These are phyloP conservation scores for Ilyonectria mors-panacis DNA, from an alignment of 2,329 filamentous ascomycete genomes.

Conservation along the genomic window DNA sequence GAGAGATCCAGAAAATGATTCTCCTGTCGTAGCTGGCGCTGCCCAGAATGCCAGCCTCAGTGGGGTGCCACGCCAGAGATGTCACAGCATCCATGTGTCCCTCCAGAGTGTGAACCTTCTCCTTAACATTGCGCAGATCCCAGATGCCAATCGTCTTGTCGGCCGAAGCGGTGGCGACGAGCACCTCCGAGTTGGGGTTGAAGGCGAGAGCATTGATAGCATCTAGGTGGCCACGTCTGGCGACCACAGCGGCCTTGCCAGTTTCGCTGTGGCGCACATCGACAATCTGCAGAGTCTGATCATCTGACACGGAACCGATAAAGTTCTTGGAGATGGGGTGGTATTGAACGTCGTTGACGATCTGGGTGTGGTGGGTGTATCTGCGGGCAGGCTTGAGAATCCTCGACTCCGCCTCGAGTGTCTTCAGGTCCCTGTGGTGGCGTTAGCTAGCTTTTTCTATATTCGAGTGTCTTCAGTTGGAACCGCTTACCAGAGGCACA, in stretches of 20 bases:
- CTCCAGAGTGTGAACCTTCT: slow-evolving; percentile 90
- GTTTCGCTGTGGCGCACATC: slow-evolving; percentile 82
- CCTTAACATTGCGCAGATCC: slow-evolving; percentile 92
- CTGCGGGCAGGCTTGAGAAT: slow-evolving; percentile 79
- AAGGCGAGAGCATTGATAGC: slow-evolving; percentile 97
- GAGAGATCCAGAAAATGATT: slow-evolving; percentile 96
- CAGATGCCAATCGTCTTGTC: slow-evolving; percentile 97
- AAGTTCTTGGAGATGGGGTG: slow-evolving; percentile 88
- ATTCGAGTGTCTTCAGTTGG: neutral
- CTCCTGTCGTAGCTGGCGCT: slow-evolving; percentile 94
- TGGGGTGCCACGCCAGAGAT: slow-evolving; percentile 94
- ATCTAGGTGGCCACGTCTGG: slow-evolving; percentile 84
- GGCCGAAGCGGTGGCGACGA: slow-evolving; percentile 92
- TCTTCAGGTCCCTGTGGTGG: slow-evolving; percentile 79
- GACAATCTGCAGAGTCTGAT: slow-evolving; percentile 92
- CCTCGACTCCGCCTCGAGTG: slow-evolving; percentile 78
- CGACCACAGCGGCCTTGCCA: slow-evolving; percentile 78
- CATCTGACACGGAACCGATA: slow-evolving; percentile 95
- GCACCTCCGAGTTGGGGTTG: slow-evolving; percentile 90
- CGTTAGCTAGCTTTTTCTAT: slow-evolving; percentile 33
- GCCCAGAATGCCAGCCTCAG: slow-evolving; percentile 88
- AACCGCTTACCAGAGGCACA: slow-evolving; percentile 83
- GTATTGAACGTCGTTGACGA: slow-evolving; percentile 98
- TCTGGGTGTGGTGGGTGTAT: slow-evolving; percentile 90
- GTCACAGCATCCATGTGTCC: slow-evolving; percentile 92